Base-by-base conservation (phyloP, 176 grass and related monocot genomes). In the Poa annua region DNA sequence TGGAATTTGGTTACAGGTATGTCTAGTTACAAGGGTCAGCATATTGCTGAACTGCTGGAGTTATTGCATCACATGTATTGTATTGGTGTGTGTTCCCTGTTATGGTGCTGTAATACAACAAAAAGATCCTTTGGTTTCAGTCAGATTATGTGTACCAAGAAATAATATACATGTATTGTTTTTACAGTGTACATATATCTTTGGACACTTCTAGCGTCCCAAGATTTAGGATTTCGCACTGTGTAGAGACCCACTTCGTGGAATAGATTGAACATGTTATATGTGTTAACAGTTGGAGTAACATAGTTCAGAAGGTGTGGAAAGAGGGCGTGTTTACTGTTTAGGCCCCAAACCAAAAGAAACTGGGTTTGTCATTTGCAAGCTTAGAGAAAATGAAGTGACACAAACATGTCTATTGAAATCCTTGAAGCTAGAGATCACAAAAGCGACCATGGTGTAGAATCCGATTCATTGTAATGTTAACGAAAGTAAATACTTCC, bases 1-100 rank as follows among this genome's bases (percentile, higher is more conserved):
- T 26, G 49, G 36, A 53, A 82, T 86, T 83, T 83, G 74, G 84
- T 78, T 83, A 68, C 74, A 90, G 84, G 84, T 86, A 83, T 41
- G 80, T 76, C 78, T 83, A 59, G 57, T 56, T 83, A 83, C 50
- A 75, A 79, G 75, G 80, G 59, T 68, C 60, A 77, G 16, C 63
- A 50, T 90, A 86, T 60, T 13, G 2, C 67, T 78, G 49, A 90
- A 75, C 22, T 80, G 73, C 39, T 67, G 59, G 16, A 71, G 71
- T 76, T 9, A 62, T 73, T 24, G 69, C 55, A 34, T 72, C 15
- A 3, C 42, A 75, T 74, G 38, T 68, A 47, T 56, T 75, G 39
- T 44, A 57, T 41, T 57, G 49, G 49, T 86, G 48, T 11, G 57
- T 55, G 45, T 78, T 22, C 74, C 88, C 32, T 89, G 51, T 86